Percentiles rank a stretch among this genome's conserved stretches.
These are phyloP conservation scores for Lachnellula suecica DNA, from an alignment of 2,329 filamentous ascomycete species.

Conservation along the genomic window DNA sequence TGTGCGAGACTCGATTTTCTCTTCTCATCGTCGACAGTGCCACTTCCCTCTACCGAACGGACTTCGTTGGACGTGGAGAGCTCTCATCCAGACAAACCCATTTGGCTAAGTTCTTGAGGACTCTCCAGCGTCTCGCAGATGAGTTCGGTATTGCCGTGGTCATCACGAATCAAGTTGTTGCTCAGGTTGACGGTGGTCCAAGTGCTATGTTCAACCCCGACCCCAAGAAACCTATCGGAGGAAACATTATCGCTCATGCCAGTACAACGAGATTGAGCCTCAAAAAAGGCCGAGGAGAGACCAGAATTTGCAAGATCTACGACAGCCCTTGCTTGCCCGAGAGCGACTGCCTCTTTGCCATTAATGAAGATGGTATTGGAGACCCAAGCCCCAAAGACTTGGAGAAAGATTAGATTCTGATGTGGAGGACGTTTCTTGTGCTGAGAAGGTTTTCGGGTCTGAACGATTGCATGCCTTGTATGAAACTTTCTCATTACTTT, in stretches of 20 bases:
- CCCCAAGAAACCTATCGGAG: conserved; percentile 97
- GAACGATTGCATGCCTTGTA: neutral
- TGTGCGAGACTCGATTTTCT: conserved; percentile 98
- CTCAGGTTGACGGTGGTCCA: conserved; percentile 94
- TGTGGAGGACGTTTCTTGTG: neutral
- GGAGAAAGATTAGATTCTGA: conserved; percentile 64
- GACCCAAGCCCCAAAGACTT: conserved; percentile 94
- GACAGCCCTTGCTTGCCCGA: conserved; percentile 97
- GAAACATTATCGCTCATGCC: conserved; percentile 97
- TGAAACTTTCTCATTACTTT: conserved; percentile 10
- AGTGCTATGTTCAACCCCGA: conserved; percentile 99
- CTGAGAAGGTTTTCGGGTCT: neutral
- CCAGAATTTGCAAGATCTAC: conserved; percentile 97
- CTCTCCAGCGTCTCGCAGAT: conserved; percentile 73
- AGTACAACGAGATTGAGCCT: conserved; percentile 92
- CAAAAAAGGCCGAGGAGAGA: conserved; percentile 94
- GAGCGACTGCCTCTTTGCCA: conserved; percentile 94
- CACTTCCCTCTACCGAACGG: conserved; percentile 91
- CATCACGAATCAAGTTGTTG: conserved; percentile 98
- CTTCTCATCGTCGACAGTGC: conserved; percentile 94
- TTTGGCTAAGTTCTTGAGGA: conserved; percentile 85
- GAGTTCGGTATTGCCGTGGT: conserved; percentile 96
- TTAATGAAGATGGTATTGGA: conserved; percentile 94
- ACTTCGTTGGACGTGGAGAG: conserved; percentile 95
- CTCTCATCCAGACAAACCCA: conserved; percentile 91